Evolutionary conservation across 2,329 filamentous ascomycete genomes (phyloP), one percentile per base, ranked within the genome.

Genomic region (Alternaria triticimaculans): DNA sequence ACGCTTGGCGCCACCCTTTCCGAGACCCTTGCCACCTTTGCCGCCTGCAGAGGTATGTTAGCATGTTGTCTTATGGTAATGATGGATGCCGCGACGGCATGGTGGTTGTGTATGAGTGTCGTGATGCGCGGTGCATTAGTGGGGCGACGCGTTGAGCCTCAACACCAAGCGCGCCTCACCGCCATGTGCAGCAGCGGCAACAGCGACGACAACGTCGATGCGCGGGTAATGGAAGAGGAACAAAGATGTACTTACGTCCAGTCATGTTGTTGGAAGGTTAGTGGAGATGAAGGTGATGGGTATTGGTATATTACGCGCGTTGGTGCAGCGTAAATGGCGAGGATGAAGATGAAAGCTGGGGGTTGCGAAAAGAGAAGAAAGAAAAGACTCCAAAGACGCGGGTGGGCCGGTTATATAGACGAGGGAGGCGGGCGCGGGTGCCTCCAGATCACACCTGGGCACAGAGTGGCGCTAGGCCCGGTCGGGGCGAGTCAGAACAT

Each of bases 1-100:
- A 79, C 84, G 84, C 82, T 85, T 85, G 77, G 84, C 84, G 67
- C 84, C 84, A 67, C 84, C 84, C 80, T 86, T 86, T 71, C 84
- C 84, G 77, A 86, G 84, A 68, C 84, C 84, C 78, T 86, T 86
- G 71, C 84, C 84, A 75, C 84, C 84, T 81, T 86, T 86, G 73
- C 84, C 84, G 77, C 84, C 83, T 85, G 65, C 66, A 68, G 56
- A 69, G 53, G 74, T 60, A 66, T 63, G 75, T 80, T 73, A 79
- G 80, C 70, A 78, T 72, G 25, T 10, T 73, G 68, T 57, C 62
- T 64, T 23, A 20, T 50, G 23, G 46, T 59, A 58, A 23, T 21
- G 5, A 25, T 53, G 37, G 45, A 26, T n/a, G 65, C 61, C 64
- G 65, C 58, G 63, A 66, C 59, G 60, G 54, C 55, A 63, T 63